A percentile compares a stretch with the other conserved stretches of the same genome.
Conservation (phyloP, 352 stramenopile species). For the Thraustochytrium striatum region DNA sequence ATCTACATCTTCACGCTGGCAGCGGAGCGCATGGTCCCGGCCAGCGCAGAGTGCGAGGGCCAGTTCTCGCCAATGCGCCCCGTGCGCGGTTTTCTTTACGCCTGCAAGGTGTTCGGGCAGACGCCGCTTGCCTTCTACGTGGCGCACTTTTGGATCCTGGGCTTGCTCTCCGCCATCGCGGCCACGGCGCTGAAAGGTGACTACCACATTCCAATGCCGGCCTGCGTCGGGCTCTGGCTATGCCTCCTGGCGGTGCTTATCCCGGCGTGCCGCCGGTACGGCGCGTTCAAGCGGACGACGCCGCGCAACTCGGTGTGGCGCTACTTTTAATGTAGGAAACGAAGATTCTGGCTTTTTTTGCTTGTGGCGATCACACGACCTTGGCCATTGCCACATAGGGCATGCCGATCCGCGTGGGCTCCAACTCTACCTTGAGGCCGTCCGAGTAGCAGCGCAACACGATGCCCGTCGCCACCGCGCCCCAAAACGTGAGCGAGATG, state of each 20-base stretch:
- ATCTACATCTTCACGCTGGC: background rate
- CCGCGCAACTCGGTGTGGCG: background rate
- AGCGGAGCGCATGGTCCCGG: background rate
- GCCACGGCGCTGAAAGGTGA: background rate
- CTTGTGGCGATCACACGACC: background rate
- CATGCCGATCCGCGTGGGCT: background rate
- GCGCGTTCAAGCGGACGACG: background rate
- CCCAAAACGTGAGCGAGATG: background rate
- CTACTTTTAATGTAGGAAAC: background rate
- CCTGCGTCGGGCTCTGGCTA: background rate
- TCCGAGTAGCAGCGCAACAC: background rate
- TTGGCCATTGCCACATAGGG: background rate
- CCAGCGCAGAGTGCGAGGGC: too few relatives aligned
- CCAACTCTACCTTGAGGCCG: background rate
- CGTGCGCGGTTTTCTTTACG: background rate
- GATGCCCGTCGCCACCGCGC: background rate
- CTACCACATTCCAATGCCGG: background rate
- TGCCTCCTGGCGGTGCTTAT: background rate
- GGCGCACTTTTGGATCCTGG: background rate
- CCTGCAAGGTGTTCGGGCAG: background rate
- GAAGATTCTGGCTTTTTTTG: background rate
- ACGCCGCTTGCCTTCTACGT: background rate
- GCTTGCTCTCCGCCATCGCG: background rate
- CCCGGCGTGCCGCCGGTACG: background rate
- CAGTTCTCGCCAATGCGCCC: background rate